phyloP scores from a whole-genome alignment of 1,284 basidiomycete genomes.

The Papiliotrema terrestris region DNA sequence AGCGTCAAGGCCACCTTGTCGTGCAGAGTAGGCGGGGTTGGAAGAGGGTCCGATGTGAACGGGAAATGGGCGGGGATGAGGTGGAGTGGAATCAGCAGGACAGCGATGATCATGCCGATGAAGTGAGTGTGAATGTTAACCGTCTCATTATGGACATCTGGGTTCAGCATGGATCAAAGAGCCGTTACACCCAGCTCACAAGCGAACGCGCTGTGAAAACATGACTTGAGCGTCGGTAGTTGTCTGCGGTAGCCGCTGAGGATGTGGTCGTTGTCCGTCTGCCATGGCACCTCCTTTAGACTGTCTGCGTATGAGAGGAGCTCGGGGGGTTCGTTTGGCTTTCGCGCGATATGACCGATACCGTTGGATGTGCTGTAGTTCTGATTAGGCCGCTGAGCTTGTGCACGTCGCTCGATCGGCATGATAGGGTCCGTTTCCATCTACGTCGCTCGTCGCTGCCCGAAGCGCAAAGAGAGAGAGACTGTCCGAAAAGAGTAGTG shows the following conservation, averaged over 20 bases:
- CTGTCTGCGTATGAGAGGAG: constrained; percentile 35
- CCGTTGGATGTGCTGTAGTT: neutral
- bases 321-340: neutral
- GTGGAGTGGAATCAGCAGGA: constrained; percentile 55
- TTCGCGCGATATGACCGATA: too few species aligned
- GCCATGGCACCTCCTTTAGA: constrained; percentile 38
- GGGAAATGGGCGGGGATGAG: constrained; percentile 54
- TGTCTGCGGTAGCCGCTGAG: constrained; percentile 69
- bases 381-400: too few species aligned
- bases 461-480: too few species aligned
- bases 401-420: too few species aligned
- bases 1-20: constrained; percentile 64
- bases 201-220: constrained; percentile 63
- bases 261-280: constrained; percentile 70
- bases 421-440: too few species aligned
- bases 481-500: too few species aligned
- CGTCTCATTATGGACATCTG: constrained; percentile 84
- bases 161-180: constrained; percentile 8
- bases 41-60: constrained; percentile 10
- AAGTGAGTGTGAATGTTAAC: constrained; percentile 90
- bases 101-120: constrained; percentile 67
- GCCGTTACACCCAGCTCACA: constrained; percentile 52
- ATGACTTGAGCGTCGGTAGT: constrained; percentile 63
- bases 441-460: too few species aligned
- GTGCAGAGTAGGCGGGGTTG: constrained; percentile 50